Percentiles rank a stretch among this genome's conserved stretches.
Conservation (phyloP, 768 basidiomycete genomes). For the Pholiota conissans region DNA sequence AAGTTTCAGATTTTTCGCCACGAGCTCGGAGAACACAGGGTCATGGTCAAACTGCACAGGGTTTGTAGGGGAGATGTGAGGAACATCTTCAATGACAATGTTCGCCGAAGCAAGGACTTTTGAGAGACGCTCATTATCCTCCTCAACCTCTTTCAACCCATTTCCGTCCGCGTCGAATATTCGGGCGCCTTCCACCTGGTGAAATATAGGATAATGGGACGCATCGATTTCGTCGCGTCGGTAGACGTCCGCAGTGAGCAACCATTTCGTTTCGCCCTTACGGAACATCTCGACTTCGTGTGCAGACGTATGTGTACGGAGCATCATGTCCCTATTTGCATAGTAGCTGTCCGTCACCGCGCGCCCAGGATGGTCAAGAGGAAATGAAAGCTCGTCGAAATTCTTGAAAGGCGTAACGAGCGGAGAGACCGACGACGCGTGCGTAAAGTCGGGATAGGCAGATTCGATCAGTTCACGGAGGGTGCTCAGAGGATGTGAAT, state of each 20-base stretch:
- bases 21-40: slow-evolving; percentile 65
- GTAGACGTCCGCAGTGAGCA: slow-evolving; percentile 96
- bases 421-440: slow-evolving; percentile 79
- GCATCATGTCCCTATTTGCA: slow-evolving; percentile 85
- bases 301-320: slow-evolving; percentile 97
- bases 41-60: slow-evolving; percentile 82
- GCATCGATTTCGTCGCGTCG: slow-evolving; percentile 97
- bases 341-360: slow-evolving; percentile 94
- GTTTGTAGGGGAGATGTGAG: slow-evolving; percentile 70
- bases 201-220: slow-evolving; percentile 97
- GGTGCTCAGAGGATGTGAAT: slow-evolving; percentile 83
- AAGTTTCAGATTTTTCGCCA: slow-evolving; percentile 86
- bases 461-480: slow-evolving; percentile 82
- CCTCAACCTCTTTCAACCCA: slow-evolving; percentile 62
- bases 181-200: slow-evolving; percentile 95
- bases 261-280: slow-evolving; percentile 76
- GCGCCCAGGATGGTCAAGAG: slow-evolving; percentile 90
- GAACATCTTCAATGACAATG: slow-evolving; percentile 86
- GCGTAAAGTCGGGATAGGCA: slow-evolving; percentile 75
- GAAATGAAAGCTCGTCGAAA: slow-evolving; percentile 97
- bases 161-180: slow-evolving; percentile 65
- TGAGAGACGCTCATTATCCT: slow-evolving; percentile 68
- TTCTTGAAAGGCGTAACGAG: slow-evolving; percentile 89
- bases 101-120: slow-evolving; percentile 64
- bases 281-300: slow-evolving; percentile 94